A percentile compares a stretch with the other conserved stretches of the same genome.
Evolutionary conservation across 2,329 filamentous ascomycete species (phyloP).

Genomic region (Allantophomopsis cytisporea): DNA sequence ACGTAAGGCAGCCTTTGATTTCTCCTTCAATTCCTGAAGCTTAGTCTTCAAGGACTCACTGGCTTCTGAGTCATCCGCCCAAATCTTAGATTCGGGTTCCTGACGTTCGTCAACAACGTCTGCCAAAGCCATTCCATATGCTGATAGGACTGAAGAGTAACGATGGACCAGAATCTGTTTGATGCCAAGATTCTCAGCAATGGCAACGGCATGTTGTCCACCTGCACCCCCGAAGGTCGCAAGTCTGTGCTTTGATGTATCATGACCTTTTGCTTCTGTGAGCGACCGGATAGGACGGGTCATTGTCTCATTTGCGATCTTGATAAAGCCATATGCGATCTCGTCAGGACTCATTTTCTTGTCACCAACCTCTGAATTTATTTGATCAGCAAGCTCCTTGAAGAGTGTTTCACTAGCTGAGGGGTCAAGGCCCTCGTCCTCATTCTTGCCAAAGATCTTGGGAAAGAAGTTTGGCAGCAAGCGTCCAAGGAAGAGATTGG

Average conservation of each 20-base stretch:
- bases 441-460: slow-evolving; percentile 85
- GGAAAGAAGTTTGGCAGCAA: slow-evolving; percentile 86
- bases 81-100: slow-evolving; percentile 54
- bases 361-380: slow-evolving; percentile 63
- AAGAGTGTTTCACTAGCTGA: slow-evolving; percentile 66
- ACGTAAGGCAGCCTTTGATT: slow-evolving; percentile 50
- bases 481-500: slow-evolving; percentile 74
- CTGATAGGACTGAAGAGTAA: slow-evolving; percentile 80
- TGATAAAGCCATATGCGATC: slow-evolving; percentile 79
- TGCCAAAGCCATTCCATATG: slow-evolving; percentile 85
- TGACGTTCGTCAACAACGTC: slow-evolving; percentile 89
- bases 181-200: slow-evolving; percentile 74
- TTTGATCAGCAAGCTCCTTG: slow-evolving; percentile 59
- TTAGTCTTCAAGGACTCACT: slow-evolving; percentile 53
- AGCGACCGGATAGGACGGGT: slow-evolving; percentile 78
- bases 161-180: slow-evolving; percentile 74
- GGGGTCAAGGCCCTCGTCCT: slow-evolving; percentile 67
- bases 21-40: slow-evolving; percentile 68
- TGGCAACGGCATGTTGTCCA: slow-evolving; percentile 84
- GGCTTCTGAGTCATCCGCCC: slow-evolving; percentile 42
- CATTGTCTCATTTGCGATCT: slow-evolving; percentile 87
- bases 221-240: slow-evolving; percentile 89
- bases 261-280: slow-evolving; percentile 85
- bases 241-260: slow-evolving; percentile 79
- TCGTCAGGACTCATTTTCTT: slow-evolving; percentile 62